Evolutionary conservation across 2,329 filamentous ascomycete species (phyloP).

Genomic region (Cladophialophora bantiana): DNA sequence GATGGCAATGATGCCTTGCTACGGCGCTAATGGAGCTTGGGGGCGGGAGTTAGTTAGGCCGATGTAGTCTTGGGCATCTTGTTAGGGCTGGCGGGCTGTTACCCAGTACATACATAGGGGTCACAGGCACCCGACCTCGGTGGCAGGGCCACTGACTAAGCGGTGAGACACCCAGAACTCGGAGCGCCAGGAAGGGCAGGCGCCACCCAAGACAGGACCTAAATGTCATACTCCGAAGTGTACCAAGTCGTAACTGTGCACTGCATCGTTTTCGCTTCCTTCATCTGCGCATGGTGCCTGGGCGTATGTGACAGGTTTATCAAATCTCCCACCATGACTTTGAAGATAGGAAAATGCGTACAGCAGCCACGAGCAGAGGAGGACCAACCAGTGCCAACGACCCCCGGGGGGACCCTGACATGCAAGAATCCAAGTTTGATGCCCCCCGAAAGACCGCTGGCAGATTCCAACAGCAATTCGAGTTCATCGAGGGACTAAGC

Average conservation of each 20-base stretch:
- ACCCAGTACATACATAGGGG: no score
- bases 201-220: no score
- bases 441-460: not conserved
- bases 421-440: not conserved
- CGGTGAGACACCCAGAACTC: no score
- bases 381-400: not conserved
- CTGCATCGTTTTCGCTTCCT: not conserved
- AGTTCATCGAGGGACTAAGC: constrained; percentile 26
- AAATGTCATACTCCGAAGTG: no score
- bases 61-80: not conserved
- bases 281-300: not conserved
- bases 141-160: no score
- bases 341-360: constrained; percentile 6
- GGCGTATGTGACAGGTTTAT: not conserved
- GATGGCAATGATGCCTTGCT: not conserved
- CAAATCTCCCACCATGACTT: constrained; percentile 4
- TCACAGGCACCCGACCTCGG: no score
- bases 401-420: not conserved
- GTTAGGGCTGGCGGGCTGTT: not conserved
- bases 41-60: not conserved
- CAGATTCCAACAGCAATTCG: constrained; percentile 18
- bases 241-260: not conserved
- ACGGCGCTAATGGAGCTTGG: not conserved
- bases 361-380: not conserved
- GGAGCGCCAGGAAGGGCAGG: no score